phyloP scores from a whole-genome alignment of 805 yeast genomes.

The Starmerella stellata region DNA sequence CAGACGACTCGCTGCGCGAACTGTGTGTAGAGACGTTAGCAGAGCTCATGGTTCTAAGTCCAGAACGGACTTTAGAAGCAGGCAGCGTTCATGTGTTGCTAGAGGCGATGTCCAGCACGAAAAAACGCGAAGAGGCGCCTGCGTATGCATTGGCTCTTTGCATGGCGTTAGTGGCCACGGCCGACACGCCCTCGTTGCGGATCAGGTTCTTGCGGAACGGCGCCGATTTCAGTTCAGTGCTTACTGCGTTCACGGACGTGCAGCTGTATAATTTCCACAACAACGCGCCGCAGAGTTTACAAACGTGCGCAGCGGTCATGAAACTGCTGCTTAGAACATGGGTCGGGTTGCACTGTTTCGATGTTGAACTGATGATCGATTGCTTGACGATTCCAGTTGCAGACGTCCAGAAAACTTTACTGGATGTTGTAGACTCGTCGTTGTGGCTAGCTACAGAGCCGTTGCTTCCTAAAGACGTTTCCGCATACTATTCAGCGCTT shows the following conservation, averaged over 20 bases:
- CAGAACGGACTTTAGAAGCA: constrained; percentile 28
- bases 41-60: constrained; percentile 32
- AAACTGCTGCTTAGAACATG: constrained; percentile 47
- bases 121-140: background rate
- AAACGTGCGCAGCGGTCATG: constrained; percentile 32
- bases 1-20: constrained; percentile 33
- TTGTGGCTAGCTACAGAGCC: constrained; percentile 41
- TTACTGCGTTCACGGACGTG: constrained; percentile 55
- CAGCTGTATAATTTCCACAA: constrained; percentile 26
- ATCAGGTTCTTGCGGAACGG: constrained; percentile 35
- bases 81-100: constrained; percentile 31
- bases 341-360: constrained; percentile 55
- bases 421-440: constrained; percentile 56
- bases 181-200: constrained; percentile 41
- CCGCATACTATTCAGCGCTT: constrained; percentile 20
- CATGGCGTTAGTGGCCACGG: constrained; percentile 34
- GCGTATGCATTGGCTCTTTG: constrained; percentile 18
- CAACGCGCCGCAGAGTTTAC: constrained; percentile 40
- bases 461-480: constrained; percentile 17
- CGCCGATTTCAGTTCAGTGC: constrained; percentile 40
- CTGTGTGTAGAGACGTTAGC: constrained; percentile 37
- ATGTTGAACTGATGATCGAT: constrained; percentile 28
- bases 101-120: constrained; percentile 31
- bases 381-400: constrained; percentile 23
- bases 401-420: constrained; percentile 35